Evolutionary conservation across 148 eudicot genomes (phyloP).

Genomic region (Vaccinium macrocarpon): DNA sequence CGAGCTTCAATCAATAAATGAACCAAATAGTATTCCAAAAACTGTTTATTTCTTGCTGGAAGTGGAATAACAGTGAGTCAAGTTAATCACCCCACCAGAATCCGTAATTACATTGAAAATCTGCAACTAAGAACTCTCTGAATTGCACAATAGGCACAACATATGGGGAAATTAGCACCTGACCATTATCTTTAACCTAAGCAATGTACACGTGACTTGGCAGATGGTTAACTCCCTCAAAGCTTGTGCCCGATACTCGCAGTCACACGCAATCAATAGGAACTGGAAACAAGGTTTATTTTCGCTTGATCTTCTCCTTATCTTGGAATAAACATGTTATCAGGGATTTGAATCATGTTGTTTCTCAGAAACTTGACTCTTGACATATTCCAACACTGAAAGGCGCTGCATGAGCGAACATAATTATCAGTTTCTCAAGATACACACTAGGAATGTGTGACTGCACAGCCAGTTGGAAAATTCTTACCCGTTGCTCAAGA

Average conservation of each 20-base stretch:
- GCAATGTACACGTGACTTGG: neutral
- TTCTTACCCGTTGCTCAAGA: slow-evolving; percentile 83
- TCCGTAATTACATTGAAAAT: neutral
- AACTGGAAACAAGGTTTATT: slow-evolving; percentile 2
- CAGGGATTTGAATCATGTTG: slow-evolving; percentile 31
- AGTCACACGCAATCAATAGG: neutral
- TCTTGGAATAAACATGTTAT: slow-evolving; percentile 11
- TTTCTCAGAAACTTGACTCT: slow-evolving; percentile 55
- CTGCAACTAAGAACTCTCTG: neutral
- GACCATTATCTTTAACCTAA: neutral
- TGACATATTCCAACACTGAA: slow-evolving; percentile 81
- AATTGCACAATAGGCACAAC: neutral
- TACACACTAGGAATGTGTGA: neutral
- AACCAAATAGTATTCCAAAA: neutral
- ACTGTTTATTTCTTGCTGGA: neutral
- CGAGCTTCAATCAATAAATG: neutral
- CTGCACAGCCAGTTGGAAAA: neutral
- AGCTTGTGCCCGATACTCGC: neutral
- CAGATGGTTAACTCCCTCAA: neutral
- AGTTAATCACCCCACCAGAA: neutral
- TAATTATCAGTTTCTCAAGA: neutral
- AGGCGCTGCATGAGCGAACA: slow-evolving; percentile 54
- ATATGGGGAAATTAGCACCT: neutral
- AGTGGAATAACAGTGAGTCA: neutral
- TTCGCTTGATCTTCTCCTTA: neutral